Evolutionary conservation across 345 rosid genomes (phyloP), one percentile per base, ranked within the genome.

Genomic region (Gossypium longicalyx): DNA sequence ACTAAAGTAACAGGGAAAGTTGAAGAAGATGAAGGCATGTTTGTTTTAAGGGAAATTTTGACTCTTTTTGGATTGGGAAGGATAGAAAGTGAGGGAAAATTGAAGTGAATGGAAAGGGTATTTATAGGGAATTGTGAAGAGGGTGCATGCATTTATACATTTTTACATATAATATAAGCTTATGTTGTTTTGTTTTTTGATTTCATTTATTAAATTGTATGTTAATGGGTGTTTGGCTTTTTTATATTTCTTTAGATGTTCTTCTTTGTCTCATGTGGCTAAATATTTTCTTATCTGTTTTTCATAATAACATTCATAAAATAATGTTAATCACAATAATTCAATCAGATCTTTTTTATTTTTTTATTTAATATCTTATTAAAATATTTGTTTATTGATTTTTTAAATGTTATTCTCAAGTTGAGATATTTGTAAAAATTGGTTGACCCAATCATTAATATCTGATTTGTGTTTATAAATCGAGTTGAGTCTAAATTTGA

Each of bases 121-220:
- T 90, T 60, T 91, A 93, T 87, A 87, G 83, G 83, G 52, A 22
- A 20, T 17, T 34, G 12, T 9, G 52, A 10, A 9, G 57, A 0
- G n/a, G 90, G 81, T 89, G 72, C 94, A 88, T 87, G 91, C 74
- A 90, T 82, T 71, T 85, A 65, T 44, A 23, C 3, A 4, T 19
- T 34, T 4, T 34, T 34, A 34, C 41, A 34, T 34, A 1, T 34
- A 34, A 34, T 34, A 1, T 34, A 34, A 4, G 41, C 41, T 34
- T 34, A 34, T 1, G 41, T 54, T 51, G 54, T 51, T 52, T 9
- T 5, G 2, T 52, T 52, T 7, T 7, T 52, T 52, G 0, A 52
- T 52, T 54, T 72, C 11, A 20, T 73, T 51, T 70, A 38, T 12
- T 61, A n/a, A 66, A 41, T 34, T 60, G 12, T 2, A 4, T 7